Base-by-base conservation (phyloP, 805 yeast species). In the Pichia kluyveri region DNA sequence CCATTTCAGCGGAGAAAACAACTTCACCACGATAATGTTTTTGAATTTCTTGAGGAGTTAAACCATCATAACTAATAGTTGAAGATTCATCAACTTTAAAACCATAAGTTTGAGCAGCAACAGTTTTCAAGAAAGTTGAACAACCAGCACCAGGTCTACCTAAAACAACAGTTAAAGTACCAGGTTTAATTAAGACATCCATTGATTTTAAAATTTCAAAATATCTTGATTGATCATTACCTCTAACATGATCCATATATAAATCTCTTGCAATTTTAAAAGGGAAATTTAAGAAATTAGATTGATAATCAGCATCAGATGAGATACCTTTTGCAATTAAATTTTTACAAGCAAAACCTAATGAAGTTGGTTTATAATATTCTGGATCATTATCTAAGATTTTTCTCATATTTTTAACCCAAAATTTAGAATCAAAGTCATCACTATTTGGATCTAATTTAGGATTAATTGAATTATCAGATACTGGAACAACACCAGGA, bases 141-240 rank as follows among this genome's bases (percentile, higher is more conserved):
- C 87, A 82, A 47, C 88, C 87, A 11, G 87, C 79, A 56, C 91
- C 90, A 2, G 91, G 90, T 62, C 89, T 74, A 45, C 91, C 91
- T 42, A 83, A 66, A 6, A 83, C 86, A 45, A 82, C 82, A 12
- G 82, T 73, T 46, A 82, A 63, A 50, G 80, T 81, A 41, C 87
- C 87, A 1, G 85, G 81, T 42, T 63, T 63, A 44, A 80, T 64
- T 3, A 73, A 49, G 12, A 80, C 86, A 56, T 80, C 83, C 83
- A 80, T 79, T 27, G 82, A 71, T 56, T 79, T 78, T 60, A 77
- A 68, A 53, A 76, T 80, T 56, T 75, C 77, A 39, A 48, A 48
- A 32, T 44, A 48, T 37, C 48, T 48, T 32, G 63, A 55, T 37
- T 57, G 49, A 53, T 53, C 68, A 56, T 56, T 63, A 49, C 42